Base-by-base conservation (phyloP, 2,329 filamentous ascomycete species). In the Calonectria fujianensis region DNA sequence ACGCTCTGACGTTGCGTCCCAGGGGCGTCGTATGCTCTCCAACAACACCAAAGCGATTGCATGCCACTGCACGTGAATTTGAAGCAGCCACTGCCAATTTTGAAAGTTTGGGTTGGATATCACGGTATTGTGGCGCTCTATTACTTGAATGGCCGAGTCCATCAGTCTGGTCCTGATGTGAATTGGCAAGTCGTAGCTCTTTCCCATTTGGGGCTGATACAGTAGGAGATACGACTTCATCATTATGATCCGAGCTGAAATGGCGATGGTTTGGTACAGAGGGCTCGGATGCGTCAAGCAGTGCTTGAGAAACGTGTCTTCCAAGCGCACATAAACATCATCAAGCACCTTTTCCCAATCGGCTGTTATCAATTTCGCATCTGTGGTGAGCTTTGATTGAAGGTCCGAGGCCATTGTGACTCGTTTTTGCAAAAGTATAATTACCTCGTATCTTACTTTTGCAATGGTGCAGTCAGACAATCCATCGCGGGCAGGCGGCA, bases 11-110 rank as follows among this genome's bases (percentile, higher is more conserved):
- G 41, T 48, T 2, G 27, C 41, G 24, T 65, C 41, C 61, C 61
- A 65, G 5, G 61, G 61, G 20, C 41, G 61, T 24, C 61, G 61
- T 31, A 50, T 13, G 31, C 61, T 50, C 61, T 65, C 61, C 41
- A 65, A n/a, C 27, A 65, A 7, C 9, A 65, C 61, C 18, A 48
- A 14, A 0, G 61, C 61, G 18, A 65, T 65, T 0, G 61, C 41
- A 45, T 65, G 61, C 61, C 61, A 65, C 9, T 65, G 61, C 10
- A 45, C 24, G 14, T 50, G 61, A 0, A 65, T 65, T 8, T 39
- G 27, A 13, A 65, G 39, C 14, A 65, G 7, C 61, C 61, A 65
- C 3, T 32, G 27, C 61, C 61, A 65, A 27, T 35, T 65, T 4
- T 65, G 39, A 24, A 65, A 65, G 2, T 14, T 16, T 1, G 61